Conservation (phyloP, 148 eudicot species). For the Chenopodium formosanum region DNA sequence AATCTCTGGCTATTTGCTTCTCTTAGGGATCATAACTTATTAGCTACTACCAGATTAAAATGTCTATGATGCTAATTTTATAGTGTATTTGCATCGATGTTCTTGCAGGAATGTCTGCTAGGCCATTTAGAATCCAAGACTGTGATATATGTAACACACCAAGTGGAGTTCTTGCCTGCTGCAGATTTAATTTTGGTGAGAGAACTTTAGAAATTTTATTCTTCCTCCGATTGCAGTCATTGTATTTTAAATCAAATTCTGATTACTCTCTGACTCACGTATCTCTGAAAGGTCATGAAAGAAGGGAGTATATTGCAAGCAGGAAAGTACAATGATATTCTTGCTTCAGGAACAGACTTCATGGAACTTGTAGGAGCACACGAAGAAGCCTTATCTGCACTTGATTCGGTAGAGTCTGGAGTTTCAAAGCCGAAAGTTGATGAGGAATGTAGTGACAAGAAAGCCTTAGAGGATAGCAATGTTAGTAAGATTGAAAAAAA, state of each 20-base stretch:
- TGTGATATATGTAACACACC: constrained; percentile 65
- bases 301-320: constrained; percentile 63
- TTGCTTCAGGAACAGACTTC: constrained; percentile 56
- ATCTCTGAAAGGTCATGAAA: constrained; percentile 54
- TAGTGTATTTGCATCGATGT: not conserved
- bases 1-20: not conserved
- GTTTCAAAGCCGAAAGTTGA: not conserved
- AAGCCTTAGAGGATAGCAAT: constrained; percentile 9
- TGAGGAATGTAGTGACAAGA: constrained; percentile 7
- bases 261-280: not conserved
- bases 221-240: not conserved
- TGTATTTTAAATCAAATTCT: not conserved
- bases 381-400: constrained; percentile 49
- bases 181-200: constrained; percentile 72
- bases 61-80: not conserved
- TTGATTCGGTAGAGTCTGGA: constrained; percentile 34
- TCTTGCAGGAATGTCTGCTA: constrained; percentile 52
- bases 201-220: not conserved
- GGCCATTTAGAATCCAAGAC: constrained; percentile 55
- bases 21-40: no score
- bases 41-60: not conserved
- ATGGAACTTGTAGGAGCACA: constrained; percentile 72
- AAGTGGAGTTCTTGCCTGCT: constrained; percentile 64
- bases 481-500: constrained; percentile 23
- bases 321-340: constrained; percentile 60